A percentile compares a stretch with the other conserved stretches of the same genome.
Conservation (phyloP, 1,284 basidiomycete species). For the Moniliophthora roreri region DNA sequence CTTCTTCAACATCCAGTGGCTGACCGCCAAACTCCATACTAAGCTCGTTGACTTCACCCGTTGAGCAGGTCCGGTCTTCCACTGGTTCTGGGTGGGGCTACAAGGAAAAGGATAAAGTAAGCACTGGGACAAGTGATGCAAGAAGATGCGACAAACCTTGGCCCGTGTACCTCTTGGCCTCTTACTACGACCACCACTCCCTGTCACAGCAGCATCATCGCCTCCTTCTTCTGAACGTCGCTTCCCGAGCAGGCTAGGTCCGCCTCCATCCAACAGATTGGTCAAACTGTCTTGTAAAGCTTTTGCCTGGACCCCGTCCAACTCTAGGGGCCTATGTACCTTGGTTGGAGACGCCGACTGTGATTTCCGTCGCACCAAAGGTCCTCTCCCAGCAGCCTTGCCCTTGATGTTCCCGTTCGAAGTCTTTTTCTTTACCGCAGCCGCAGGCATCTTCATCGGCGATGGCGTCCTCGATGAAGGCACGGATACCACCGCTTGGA, state of each 20-base stretch:
- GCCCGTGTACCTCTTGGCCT: slow-evolving; percentile 9
- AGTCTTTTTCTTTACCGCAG: neutral
- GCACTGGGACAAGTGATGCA: neutral
- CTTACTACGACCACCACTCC: slow-evolving; percentile 19
- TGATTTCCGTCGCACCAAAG: slow-evolving; percentile 17
- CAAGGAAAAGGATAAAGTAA: neutral
- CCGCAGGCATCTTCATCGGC: slow-evolving; percentile 46
- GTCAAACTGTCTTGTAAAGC: slow-evolving; percentile 64
- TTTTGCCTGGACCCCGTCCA: slow-evolving; percentile 42
- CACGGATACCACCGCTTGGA: neutral
- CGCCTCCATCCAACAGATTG: slow-evolving; percentile 44
- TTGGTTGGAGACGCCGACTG: slow-evolving; percentile 36
- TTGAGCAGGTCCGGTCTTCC: neutral
- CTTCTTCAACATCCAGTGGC: slow-evolving; percentile 7
- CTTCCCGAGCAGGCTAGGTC: slow-evolving; percentile 57
- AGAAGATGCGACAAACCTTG: slow-evolving; percentile 4
- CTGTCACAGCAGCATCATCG: slow-evolving; percentile 24
- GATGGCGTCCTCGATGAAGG: slow-evolving; percentile 1
- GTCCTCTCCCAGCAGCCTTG: neutral
- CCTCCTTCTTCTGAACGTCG: slow-evolving; percentile 42
- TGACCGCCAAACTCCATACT: slow-evolving; percentile 22
- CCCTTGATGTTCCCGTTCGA: neutral
- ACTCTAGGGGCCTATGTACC: slow-evolving; percentile 24
- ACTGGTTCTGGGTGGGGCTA: neutral
- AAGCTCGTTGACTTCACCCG: slow-evolving; percentile 22